Percentiles rank a stretch among this genome's conserved stretches.
Conservation (phyloP, 305 asterid species). For the Ajuga reptans region DNA sequence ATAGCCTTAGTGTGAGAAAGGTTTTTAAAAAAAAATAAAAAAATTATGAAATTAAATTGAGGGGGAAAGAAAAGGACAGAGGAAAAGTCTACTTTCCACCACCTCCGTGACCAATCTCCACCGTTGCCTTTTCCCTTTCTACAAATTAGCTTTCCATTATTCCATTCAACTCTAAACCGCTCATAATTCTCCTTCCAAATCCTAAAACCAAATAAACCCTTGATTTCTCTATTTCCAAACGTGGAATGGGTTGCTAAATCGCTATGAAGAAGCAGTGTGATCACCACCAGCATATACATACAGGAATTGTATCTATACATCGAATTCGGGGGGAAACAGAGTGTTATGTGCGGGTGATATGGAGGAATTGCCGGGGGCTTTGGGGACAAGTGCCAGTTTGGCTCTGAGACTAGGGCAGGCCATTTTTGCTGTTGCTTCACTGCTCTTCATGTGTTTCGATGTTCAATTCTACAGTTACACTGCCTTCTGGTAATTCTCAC, state of each 20-base stretch:
- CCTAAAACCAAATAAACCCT: not conserved
- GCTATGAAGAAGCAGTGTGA: slow-evolving; percentile 25
- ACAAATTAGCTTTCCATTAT: slow-evolving; percentile 11
- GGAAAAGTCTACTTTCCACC: slow-evolving; percentile 24
- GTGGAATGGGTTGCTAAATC: slow-evolving; percentile 31
- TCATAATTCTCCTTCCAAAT: not conserved
- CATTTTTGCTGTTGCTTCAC: slow-evolving; percentile 67
- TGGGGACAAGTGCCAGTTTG: slow-evolving; percentile 85
- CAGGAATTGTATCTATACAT: slow-evolving; percentile 1
- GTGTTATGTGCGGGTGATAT: slow-evolving; percentile 33
- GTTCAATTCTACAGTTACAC: slow-evolving; percentile 85
- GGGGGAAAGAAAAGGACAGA: not conserved
- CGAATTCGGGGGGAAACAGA: not conserved
- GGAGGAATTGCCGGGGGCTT: slow-evolving; percentile 84
- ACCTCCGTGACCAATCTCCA: slow-evolving; percentile 22
- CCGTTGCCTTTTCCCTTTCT: slow-evolving; percentile 10
- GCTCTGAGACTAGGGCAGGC: slow-evolving; percentile 84
- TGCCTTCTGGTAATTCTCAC: slow-evolving; percentile 65
- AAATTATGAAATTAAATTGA: too few species aligned
- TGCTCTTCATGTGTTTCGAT: slow-evolving; percentile 87
- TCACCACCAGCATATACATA: slow-evolving; percentile 2
- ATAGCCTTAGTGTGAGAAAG: too few species aligned
- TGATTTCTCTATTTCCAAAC: not conserved
- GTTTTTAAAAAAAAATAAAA: too few species aligned
- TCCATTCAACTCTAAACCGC: not conserved